A percentile compares a stretch with the other conserved stretches of the same genome.
Evolutionary conservation across 257 asterid species (phyloP).

Genomic region (Solanum peruvianum): DNA sequence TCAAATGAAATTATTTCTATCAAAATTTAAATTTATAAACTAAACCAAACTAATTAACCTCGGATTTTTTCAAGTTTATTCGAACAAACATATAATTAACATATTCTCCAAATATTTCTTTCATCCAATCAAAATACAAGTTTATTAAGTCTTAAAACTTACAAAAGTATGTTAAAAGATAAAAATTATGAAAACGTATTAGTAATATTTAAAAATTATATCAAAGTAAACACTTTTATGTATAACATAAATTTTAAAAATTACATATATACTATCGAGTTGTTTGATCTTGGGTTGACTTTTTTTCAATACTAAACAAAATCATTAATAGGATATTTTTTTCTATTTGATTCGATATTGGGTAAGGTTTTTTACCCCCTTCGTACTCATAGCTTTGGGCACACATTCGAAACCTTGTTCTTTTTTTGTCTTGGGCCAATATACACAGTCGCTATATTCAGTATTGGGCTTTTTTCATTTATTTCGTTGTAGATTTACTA

Average conservation of each 20-base stretch:
- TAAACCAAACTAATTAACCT: too few relatives aligned
- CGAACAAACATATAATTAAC: neutral
- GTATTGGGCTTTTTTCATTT: neutral
- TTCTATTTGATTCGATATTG: neutral
- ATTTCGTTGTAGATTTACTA: neutral
- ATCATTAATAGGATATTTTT: too few relatives aligned
- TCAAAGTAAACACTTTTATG: neutral
- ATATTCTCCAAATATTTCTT: neutral
- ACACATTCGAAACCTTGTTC: neutral
- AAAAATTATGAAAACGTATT: too few relatives aligned
- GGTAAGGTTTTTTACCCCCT: neutral
- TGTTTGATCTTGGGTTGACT: neutral
- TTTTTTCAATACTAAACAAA: too few relatives aligned
- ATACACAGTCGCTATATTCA: neutral
- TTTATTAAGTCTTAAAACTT: neutral
- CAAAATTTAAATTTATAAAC: too few relatives aligned
- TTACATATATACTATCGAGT: too few relatives aligned
- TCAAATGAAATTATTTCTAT: too few relatives aligned
- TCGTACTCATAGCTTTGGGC: neutral
- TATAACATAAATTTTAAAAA: too few relatives aligned
- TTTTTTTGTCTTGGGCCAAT: neutral
- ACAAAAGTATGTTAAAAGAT: neutral
- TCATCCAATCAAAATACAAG: neutral
- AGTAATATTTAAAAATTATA: too few relatives aligned
- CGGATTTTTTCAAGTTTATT: too few relatives aligned